Evolutionary conservation across 345 rosid species (phyloP), one percentile per base, ranked within the genome.

Genomic region (Corchorus olitorius): DNA sequence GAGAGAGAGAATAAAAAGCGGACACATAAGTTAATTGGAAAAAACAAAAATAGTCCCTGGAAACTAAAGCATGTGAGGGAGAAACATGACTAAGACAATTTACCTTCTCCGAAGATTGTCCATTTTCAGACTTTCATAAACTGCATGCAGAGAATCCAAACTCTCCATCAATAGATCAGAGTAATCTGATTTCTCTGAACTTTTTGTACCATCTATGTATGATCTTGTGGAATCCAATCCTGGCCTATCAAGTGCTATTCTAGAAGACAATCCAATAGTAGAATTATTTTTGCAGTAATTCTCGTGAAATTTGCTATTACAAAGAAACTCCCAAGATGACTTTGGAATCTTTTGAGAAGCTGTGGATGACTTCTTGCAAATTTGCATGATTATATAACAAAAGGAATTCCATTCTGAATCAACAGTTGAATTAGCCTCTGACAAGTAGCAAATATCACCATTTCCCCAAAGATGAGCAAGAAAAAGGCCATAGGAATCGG

Each of bases 61-160:
- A 73, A 74, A 74, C 45, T 65, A 9, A 54, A 22, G 45, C 55
- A 22, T 33, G 20, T 63, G 56, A 70, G 34, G 39, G 20, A 22
- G 15, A 75, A 69, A 48, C 56, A 59, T 43, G 39, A 34, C 14
- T 4, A 64, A 34, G 46, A 75, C 27, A 61, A 76, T 86, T 84
- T 86, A 96, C 99, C 81, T 82, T 84, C 89, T 89, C 15, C 99
- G 94, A 79, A 96, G 97, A 81, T 77, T 88, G 86, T 96, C 91
- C 89, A 96, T 80, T 81, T 96, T 96, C 83, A 96, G 85, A 87
- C 88, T 90, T 87, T 96, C 99, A 89, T 93, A 93, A 6, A 93
- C 84, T 37, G 99, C 93, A 87, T 96, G 99, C 78, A 93, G 83
- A 75, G 90, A 86, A 82, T 86, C 93, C 85, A 95, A 88, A 77